A percentile compares a stretch with the other conserved stretches of the same genome.
Conservation (phyloP, 2,329 filamentous ascomycete species). For the Pseudogymnoascus sp. region DNA sequence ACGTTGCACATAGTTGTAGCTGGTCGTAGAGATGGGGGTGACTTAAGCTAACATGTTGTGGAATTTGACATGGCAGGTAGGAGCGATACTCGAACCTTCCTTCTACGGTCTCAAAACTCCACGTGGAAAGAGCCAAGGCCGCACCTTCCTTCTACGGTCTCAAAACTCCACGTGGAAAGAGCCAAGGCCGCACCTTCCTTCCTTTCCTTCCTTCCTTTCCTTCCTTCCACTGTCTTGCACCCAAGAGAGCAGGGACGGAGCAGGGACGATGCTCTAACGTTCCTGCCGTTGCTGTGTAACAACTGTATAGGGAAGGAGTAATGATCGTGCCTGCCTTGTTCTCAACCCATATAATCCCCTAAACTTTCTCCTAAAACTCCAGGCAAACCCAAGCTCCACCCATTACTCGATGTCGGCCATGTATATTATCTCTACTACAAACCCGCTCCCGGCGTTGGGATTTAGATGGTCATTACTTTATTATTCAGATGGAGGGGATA, state of each 20-base stretch:
- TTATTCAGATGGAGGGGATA: too few relatives aligned
- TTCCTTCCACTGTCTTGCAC: not conserved
- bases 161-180: not conserved
- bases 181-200: not conserved
- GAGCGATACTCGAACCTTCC: not conserved
- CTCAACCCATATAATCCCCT: not conserved
- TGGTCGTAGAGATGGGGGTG: too few relatives aligned
- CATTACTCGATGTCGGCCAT: conserved; percentile 22
- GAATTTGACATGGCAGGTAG: not conserved
- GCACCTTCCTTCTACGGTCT: not conserved
- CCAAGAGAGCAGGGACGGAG: not conserved
- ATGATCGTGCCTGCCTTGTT: not conserved
- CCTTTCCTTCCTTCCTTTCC: not conserved
- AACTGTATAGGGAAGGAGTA: not conserved
- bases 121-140: not conserved
- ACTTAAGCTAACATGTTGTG: too few relatives aligned
- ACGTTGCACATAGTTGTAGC: too few relatives aligned
- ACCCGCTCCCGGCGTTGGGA: too few relatives aligned
- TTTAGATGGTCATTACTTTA: too few relatives aligned
- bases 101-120: not conserved
- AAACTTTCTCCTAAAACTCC: conserved; percentile 29
- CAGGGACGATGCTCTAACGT: not conserved
- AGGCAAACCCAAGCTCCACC: conserved; percentile 21
- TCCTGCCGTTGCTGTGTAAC: not conserved
- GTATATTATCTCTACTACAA: conserved; percentile 14